Base-by-base conservation (phyloP, 306 rosid genomes). In the Rosa persica region DNA sequence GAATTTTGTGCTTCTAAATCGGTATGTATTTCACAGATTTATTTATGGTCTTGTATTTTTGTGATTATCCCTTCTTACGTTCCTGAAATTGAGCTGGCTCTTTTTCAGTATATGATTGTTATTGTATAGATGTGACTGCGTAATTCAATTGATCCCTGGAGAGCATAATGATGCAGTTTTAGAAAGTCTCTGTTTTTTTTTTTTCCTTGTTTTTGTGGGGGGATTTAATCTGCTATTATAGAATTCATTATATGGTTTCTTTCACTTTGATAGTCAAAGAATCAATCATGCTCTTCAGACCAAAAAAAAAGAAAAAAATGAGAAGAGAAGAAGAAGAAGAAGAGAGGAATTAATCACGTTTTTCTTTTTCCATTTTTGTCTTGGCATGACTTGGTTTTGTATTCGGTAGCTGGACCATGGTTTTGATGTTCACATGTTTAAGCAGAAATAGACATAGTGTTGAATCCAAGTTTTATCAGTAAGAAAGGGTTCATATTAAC, bases 1-100 rank as follows among this genome's bases (percentile, higher is more conserved):
- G 78, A 84, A 78, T 25, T 89, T 60, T 89, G 93, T 83, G 34
- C 8, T 36, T 70, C 67, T 16, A 84, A 84, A 83, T 86, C 86
- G 36, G 96, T 91, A 87, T 25, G 40, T 27, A 1, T 57, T 4
- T 27, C 65, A 58, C 65, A 58, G 34, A 25, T 12, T 12, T 60
- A 23, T 60, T 61, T 27, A 61, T 61, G 1, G 2, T 9, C 39
- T 65, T 49, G 1, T 48, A 25, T 47, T 52, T 0, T 43, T 67
- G 30, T 10, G 25, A 66, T 17, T n/a, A 12, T 66, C n/a, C 20
- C 5, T 39, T 15, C 38, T 39, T 5, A 27, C 49, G 25, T 4
- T 8, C 34, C 5, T 52, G 20, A 34, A 36, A 72, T 51, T 30
- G 19, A 27, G 27, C 20, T 23, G 6, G 20, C 36, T 6, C 6